A percentile compares a stretch with the other conserved stretches of the same genome.
Conservation (phyloP, 2,329 filamentous ascomycete genomes). For the Paraphoma sp. region DNA sequence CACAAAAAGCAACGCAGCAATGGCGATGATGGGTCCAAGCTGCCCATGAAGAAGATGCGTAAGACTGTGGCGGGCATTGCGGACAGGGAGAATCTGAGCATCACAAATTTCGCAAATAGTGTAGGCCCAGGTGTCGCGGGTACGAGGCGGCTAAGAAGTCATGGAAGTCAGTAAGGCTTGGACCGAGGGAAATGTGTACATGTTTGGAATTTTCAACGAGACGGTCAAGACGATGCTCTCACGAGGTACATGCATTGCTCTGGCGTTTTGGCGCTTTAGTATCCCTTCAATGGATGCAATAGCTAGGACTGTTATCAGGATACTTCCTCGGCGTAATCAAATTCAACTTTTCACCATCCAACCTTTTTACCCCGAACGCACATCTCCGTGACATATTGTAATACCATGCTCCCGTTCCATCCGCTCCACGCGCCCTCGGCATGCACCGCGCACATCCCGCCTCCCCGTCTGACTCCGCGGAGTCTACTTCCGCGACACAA, state of each 20-base stretch:
- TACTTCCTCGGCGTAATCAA: not conserved
- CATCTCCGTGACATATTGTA: too few relatives aligned
- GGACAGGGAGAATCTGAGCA: constrained; percentile 50
- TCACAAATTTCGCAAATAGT: constrained; percentile 50
- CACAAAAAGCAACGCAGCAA: constrained; percentile 54
- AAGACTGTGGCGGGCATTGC: constrained; percentile 51
- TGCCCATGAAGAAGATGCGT: constrained; percentile 54
- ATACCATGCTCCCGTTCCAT: too few relatives aligned
- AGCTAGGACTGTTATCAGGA: too few relatives aligned
- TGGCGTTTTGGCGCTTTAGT: not conserved
- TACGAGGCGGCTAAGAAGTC: constrained; percentile 49
- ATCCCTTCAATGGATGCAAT: too few relatives aligned
- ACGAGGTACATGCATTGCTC: not conserved
- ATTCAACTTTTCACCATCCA: not conserved
- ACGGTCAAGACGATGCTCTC: constrained; percentile 4
- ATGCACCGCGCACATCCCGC: too few relatives aligned
- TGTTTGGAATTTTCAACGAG: not conserved
- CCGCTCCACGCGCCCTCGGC: too few relatives aligned
- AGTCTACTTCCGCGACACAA: too few relatives aligned
- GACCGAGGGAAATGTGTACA: not conserved
- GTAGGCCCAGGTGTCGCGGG: constrained; percentile 45
- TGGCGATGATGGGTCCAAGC: constrained; percentile 44
- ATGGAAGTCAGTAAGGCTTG: constrained; percentile 25
- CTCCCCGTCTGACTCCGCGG: too few relatives aligned
- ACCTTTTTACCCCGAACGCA: too few relatives aligned